Evolutionary conservation across 768 basidiomycete species (phyloP).

Genomic region (Russula lepida): DNA sequence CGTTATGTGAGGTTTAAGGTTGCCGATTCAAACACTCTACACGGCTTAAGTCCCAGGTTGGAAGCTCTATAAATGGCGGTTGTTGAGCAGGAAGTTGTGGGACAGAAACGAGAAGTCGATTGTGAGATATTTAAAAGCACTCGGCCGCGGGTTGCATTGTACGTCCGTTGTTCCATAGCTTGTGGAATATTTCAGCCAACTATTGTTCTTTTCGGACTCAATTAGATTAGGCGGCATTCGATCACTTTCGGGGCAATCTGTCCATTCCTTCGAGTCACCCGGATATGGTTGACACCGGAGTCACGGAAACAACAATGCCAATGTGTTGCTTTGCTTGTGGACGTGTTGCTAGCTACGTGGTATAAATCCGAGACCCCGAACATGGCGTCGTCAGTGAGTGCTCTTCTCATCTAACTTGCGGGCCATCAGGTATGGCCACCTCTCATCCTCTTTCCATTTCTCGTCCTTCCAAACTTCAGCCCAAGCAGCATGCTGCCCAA

Average conservation of each 20-base stretch:
- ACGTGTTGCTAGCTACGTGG: conserved; percentile 5
- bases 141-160: neutral
- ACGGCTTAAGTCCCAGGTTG: neutral
- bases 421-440: conserved; percentile 14
- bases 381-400: neutral
- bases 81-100: neutral
- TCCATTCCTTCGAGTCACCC: neutral
- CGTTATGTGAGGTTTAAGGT: neutral
- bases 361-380: conserved; percentile 13
- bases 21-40: neutral
- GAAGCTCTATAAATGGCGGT: neutral
- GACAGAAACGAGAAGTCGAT: neutral
- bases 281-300: conserved; percentile 6
- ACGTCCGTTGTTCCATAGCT: neutral
- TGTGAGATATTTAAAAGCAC: neutral
- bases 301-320: conserved; percentile 12
- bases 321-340: conserved; percentile 7
- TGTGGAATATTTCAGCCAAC: neutral
- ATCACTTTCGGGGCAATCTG: conserved; percentile 6
- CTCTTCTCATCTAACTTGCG: conserved; percentile 4
- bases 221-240: neutral
- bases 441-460: conserved; percentile 6
- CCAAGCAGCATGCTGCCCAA: conserved; percentile 12
- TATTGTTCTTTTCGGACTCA: conserved; percentile 1
- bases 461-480: conserved; percentile 17